Conservation (phyloP, 176 grass and related monocot species). For the Aegilops tauschii region DNA sequence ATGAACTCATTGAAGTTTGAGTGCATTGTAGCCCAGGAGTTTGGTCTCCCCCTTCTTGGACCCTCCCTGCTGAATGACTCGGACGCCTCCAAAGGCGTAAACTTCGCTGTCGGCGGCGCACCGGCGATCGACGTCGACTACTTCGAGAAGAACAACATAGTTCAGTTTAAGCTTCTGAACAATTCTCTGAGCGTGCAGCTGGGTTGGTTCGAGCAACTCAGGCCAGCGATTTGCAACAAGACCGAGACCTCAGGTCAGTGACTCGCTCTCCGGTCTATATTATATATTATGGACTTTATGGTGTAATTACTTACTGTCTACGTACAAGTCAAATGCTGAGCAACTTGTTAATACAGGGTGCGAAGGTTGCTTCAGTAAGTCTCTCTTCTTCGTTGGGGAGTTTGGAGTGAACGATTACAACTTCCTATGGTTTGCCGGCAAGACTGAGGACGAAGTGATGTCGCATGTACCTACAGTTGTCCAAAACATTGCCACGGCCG, state of each 20-base stretch:
- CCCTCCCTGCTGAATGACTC: neutral
- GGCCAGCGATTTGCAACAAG: constrained; percentile 39
- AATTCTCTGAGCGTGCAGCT: constrained; percentile 43
- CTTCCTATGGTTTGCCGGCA: neutral
- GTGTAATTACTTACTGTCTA: constrained; percentile 46
- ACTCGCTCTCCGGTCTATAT: neutral
- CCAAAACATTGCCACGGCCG: neutral
- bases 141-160: constrained; percentile 26
- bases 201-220: constrained; percentile 50
- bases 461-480: constrained; percentile 1
- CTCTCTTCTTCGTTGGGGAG: constrained; percentile 19
- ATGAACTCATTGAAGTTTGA: neutral
- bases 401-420: constrained; percentile 29
- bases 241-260: neutral
- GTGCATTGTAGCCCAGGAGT: constrained; percentile 29
- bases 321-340: neutral
- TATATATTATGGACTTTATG: neutral
- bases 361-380: neutral
- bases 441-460: neutral
- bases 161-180: constrained; percentile 2
- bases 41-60: constrained; percentile 46
- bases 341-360: neutral
- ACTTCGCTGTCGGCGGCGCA: constrained; percentile 54
- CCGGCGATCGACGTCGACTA: constrained; percentile 42
- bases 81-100: constrained; percentile 23